A percentile compares a stretch with the other conserved stretches of the same genome.
phyloP scores from a whole-genome alignment of 2,329 filamentous ascomycete genomes.

The Colletotrichum kahawae region DNA sequence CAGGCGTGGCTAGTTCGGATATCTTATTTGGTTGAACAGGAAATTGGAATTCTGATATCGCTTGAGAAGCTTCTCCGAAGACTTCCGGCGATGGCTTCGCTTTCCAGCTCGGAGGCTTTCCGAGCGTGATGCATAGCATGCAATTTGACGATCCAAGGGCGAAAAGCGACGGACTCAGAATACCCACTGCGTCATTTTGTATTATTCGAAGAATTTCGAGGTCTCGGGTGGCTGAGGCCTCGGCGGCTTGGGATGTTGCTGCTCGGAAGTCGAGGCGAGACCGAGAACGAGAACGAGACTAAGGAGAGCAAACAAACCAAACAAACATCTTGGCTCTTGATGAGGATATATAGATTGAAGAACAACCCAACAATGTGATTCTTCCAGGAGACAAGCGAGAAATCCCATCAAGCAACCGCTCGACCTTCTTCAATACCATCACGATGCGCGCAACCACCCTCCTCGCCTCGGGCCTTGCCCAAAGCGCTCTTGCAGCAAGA shows the following conservation, averaged over 20 bases:
- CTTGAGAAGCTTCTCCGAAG: neutral
- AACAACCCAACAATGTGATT: neutral
- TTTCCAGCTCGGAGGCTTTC: neutral
- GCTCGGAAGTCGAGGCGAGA: neutral
- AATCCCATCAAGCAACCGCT: neutral
- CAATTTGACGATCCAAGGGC: neutral
- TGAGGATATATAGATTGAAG: neutral
- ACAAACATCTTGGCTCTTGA: neutral
- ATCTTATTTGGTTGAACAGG: neutral
- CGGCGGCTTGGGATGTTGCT: neutral
- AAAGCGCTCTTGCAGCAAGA: slow-evolving; percentile 44
- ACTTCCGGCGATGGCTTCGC: neutral
- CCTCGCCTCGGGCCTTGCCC: slow-evolving; percentile 30
- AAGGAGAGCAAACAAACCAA: neutral
- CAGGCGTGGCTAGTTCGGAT: neutral
- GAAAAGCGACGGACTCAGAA: neutral
- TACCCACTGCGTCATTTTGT: neutral
- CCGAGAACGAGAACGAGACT: neutral
- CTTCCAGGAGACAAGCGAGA: neutral
- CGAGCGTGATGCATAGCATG: neutral
- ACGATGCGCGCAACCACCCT: slow-evolving; percentile 30
- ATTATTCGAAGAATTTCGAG: neutral
- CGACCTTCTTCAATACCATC: neutral
- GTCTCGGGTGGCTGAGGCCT: neutral
- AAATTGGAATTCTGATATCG: neutral